A percentile compares a stretch with the other conserved stretches of the same genome.
phyloP scores from a whole-genome alignment of 352 stramenopile species.

The Phytophthora ohioensis region DNA sequence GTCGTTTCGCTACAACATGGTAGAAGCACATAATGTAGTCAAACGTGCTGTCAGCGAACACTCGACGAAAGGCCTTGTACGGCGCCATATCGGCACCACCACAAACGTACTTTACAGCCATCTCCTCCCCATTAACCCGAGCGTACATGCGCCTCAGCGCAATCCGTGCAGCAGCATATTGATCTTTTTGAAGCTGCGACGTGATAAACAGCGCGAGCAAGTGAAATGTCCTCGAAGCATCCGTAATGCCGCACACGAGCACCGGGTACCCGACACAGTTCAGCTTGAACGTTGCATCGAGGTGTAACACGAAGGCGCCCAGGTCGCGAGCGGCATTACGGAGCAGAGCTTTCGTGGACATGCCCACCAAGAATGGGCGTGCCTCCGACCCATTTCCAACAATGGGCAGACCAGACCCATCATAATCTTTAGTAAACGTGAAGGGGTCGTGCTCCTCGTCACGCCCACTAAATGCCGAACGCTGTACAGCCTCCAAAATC shows the following conservation, averaged over 20 bases:
- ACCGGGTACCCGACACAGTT: constrained; percentile 7
- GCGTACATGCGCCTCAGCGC: neutral
- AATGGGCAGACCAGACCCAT: neutral
- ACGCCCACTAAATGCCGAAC: constrained; percentile 5
- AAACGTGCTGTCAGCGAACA: neutral
- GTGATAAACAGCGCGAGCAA: constrained; percentile 3
- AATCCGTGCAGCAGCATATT: neutral
- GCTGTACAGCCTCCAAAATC: neutral
- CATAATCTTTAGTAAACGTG: constrained; percentile 3
- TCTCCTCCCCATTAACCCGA: neutral
- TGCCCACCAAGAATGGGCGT: constrained; percentile 1
- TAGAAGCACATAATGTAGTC: constrained; percentile 41
- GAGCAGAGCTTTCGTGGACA: constrained; percentile 11
- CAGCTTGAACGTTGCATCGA: constrained; percentile 16
- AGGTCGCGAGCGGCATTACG: neutral
- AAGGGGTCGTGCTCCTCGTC: constrained; percentile 14
- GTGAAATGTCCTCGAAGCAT: constrained; percentile 1
- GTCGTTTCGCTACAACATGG: constrained; percentile 35
- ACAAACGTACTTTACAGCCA: neutral
- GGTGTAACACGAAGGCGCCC: neutral
- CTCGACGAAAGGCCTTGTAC: neutral
- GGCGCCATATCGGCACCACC: constrained; percentile 2
- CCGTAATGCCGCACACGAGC: constrained; percentile 5
- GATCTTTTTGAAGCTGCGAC: neutral
- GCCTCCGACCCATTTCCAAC: constrained; percentile 6